Conservation (phyloP, 441 rosid genomes). For the Macaranga tanarius region DNA sequence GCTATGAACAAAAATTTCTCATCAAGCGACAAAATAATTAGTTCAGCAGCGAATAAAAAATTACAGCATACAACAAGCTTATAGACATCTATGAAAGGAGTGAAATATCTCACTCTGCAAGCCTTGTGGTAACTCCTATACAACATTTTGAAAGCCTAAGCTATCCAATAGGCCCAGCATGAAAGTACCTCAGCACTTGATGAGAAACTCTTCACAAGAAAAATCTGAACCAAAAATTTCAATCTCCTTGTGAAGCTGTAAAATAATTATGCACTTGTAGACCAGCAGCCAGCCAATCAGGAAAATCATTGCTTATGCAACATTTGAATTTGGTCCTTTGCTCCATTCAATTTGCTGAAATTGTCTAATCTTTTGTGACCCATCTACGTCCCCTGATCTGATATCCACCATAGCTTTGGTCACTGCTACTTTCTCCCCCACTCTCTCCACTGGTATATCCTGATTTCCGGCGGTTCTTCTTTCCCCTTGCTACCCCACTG, state of each 20-base stretch:
- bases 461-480: slow-evolving; percentile 71
- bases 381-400: slow-evolving; percentile 79
- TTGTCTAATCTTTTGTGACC: slow-evolving; percentile 70
- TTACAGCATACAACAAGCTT: neutral
- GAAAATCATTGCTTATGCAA: slow-evolving; percentile 13
- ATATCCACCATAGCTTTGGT: slow-evolving; percentile 71
- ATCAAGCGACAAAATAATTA: neutral
- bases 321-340: slow-evolving; percentile 5
- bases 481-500: slow-evolving; percentile 62
- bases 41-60: neutral
- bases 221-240: slow-evolving; percentile 28
- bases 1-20: neutral
- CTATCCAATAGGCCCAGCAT: neutral
- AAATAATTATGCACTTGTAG: neutral
- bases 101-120: neutral
- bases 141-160: slow-evolving; percentile 21
- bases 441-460: slow-evolving; percentile 86
- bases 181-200: neutral
- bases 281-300: slow-evolving; percentile 9
- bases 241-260: slow-evolving; percentile 20
- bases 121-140: slow-evolving; percentile 18
- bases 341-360: neutral
- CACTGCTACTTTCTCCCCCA: slow-evolving; percentile 98
- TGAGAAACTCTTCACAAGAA: slow-evolving; percentile 13
- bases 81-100: neutral